Evolutionary conservation across 1,284 basidiomycete genomes (phyloP), one percentile per base, ranked within the genome.

Genomic region (Tilletia indica): DNA sequence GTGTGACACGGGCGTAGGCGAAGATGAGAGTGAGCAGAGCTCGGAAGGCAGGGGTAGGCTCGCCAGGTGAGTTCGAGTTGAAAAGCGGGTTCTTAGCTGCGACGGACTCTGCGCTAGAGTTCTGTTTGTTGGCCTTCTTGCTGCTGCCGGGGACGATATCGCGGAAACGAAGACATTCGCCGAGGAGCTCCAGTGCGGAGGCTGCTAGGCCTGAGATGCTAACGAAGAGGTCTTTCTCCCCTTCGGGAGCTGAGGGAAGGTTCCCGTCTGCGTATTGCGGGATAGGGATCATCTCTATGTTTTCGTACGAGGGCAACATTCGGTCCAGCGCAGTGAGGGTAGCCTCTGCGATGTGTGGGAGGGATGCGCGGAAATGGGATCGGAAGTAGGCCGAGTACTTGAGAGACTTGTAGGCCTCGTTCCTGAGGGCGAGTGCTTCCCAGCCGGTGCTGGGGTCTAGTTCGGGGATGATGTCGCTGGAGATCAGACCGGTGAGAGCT

Each of bases 1-100:
- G 87, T 0, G 94, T 94, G 87, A 98, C 94, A 82, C 94, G 93
- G 21, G 89, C 88, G 86, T 64, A 64, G 34, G 61, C 61, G 38
- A 64, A 64, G 16, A 64, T 34, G 12, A 39, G 61, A 19, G 61
- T 38, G 14, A 64, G 61, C 36, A 64, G 38, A 12, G 61, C 61
- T 9, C 36, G 31, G 61, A 64, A 64, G 34, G 31, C 31, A 38
- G 61, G 61, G 36, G 61, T 64, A 21, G 45, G 42, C 39, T 38
- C 19, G 19, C 12, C 21, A 21, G 56, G 56, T 12, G 56, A n/a
- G 66, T 36, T 64, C 14, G 61, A 4, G 14, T 38, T 16, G 34
- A 64, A 64, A 4, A 64, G 36, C 8, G 61, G 61, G 36, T 64
- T 64, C 34, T 34, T 64, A 2, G 61, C 12, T 12, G 34, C 34